A percentile compares a stretch with the other conserved stretches of the same genome.
Evolutionary conservation across 2,329 filamentous ascomycete genomes (phyloP).

Genomic region (Alternaria triticimaculans): DNA sequence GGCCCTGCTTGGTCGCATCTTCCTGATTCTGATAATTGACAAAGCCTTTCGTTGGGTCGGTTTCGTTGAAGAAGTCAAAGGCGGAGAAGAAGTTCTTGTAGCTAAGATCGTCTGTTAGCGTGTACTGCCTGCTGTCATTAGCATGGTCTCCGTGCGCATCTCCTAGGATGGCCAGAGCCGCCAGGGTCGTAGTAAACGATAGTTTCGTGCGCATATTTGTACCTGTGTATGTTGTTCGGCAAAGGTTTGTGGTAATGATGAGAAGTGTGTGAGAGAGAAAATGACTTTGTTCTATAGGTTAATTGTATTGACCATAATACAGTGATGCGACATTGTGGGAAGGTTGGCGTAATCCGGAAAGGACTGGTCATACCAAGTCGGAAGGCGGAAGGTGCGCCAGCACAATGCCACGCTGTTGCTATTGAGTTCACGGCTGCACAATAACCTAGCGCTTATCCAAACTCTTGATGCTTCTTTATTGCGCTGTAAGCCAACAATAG

Average conservation of each 20-base stretch:
- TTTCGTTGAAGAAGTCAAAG: conserved; percentile 39
- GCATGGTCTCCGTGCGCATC: conserved; percentile 4
- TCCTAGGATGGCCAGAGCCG: conserved; percentile 6
- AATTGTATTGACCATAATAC: neutral
- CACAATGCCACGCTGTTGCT: neutral
- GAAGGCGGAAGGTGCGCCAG: neutral
- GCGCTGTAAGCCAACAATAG: conserved; percentile 12
- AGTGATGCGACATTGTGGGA: neutral
- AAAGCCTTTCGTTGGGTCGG: conserved; percentile 41
- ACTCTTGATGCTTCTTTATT: neutral
- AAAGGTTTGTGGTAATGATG: neutral
- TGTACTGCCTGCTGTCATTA: conserved; percentile 16
- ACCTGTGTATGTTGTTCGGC: neutral
- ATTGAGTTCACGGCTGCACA: neutral
- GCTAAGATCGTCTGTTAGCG: conserved; percentile 35
- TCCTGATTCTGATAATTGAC: conserved; percentile 35
- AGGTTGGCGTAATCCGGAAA: neutral
- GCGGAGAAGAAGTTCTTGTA: conserved; percentile 42
- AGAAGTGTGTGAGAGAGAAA: neutral
- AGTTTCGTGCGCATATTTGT: conserved; percentile 1
- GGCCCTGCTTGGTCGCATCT: conserved; percentile 16
- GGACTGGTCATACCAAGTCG: neutral
- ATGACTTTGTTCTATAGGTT: neutral
- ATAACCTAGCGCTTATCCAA: neutral
- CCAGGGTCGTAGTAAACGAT: conserved; percentile 13